Conservation (phyloP, 2,329 filamentous ascomycete species). For the Epichloe uncinata region DNA sequence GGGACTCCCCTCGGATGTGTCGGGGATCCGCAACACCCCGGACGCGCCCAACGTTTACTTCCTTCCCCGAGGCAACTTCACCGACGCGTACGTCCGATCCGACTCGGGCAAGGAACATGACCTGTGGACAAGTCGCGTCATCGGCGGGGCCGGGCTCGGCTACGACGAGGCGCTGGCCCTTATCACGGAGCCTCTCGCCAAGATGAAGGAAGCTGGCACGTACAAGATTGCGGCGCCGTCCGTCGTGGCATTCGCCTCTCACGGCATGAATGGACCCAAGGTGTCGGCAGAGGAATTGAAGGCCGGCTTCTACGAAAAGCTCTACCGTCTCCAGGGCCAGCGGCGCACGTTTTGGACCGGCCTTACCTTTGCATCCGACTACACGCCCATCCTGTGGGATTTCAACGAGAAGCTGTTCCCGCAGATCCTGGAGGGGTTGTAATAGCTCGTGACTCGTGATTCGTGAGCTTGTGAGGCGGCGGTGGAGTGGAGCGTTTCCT, state of each 20-base stretch:
- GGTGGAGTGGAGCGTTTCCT: too few species aligned
- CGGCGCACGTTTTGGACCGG: too few species aligned
- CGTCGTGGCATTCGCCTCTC: not conserved
- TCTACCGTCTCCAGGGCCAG: not conserved
- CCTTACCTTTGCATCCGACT: too few species aligned
- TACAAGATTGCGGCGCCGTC: not conserved
- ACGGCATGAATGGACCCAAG: not conserved
- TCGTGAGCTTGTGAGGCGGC: too few species aligned
- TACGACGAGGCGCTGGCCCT: not conserved
- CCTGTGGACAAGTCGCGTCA: not conserved
- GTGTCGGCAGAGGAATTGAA: not conserved
- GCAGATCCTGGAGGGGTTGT: too few species aligned
- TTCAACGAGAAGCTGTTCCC: too few species aligned
- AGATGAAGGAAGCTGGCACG: not conserved
- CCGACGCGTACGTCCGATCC: not conserved
- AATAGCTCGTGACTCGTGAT: too few species aligned
- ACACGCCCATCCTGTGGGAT: too few species aligned
- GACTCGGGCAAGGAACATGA: not conserved
- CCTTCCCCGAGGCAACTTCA: not conserved
- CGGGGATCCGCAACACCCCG: not conserved
- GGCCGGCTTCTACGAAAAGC: conserved; percentile 1
- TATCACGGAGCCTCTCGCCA: not conserved
- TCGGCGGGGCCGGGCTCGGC: not conserved
- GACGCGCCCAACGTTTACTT: not conserved
- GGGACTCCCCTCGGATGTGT: not conserved